Percentiles rank a stretch among this genome's conserved stretches.
Conservation (phyloP, 164 flowering plant genomes). For the Nelumbo lutea region DNA sequence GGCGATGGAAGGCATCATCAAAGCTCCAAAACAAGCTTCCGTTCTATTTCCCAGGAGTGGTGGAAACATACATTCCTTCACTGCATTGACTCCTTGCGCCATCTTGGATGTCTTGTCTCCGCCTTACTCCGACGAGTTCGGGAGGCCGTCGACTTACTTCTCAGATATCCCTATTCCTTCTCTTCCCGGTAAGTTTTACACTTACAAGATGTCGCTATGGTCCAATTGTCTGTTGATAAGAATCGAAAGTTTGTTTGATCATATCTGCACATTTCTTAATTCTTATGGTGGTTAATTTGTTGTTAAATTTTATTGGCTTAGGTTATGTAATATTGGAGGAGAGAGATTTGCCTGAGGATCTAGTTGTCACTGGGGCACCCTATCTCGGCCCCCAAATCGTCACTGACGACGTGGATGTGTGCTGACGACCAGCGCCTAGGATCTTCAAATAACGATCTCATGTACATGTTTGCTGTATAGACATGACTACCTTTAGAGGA, state of each 20-base stretch:
- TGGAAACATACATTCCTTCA: slow-evolving; percentile 23
- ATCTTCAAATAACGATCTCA: not conserved
- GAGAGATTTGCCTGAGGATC: slow-evolving; percentile 24
- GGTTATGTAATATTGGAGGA: slow-evolving; percentile 31
- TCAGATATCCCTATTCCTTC: slow-evolving; percentile 19
- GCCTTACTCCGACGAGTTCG: slow-evolving; percentile 33
- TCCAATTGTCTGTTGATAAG: not conserved
- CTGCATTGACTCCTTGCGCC: slow-evolving; percentile 39
- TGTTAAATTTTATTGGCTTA: slow-evolving; percentile 1
- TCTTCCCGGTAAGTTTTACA: slow-evolving; percentile 25
- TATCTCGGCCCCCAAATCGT: slow-evolving; percentile 25
- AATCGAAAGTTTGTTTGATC: too few species aligned
- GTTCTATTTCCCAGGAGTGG: slow-evolving; percentile 37
- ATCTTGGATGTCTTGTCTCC: slow-evolving; percentile 35
- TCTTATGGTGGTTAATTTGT: not conserved
- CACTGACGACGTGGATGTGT: not conserved
- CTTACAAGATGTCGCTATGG: not conserved
- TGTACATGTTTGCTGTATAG: too few species aligned
- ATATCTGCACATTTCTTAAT: too few species aligned
- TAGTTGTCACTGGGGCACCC: slow-evolving; percentile 19
- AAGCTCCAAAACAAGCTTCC: slow-evolving; percentile 28
- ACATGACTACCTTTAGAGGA: too few species aligned
- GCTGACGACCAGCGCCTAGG: not conserved
- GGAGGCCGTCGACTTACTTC: slow-evolving; percentile 38
- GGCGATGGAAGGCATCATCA: slow-evolving; percentile 20